Conservation (phyloP, 2,329 filamentous ascomycete species). For the Beauveria medogensis region DNA sequence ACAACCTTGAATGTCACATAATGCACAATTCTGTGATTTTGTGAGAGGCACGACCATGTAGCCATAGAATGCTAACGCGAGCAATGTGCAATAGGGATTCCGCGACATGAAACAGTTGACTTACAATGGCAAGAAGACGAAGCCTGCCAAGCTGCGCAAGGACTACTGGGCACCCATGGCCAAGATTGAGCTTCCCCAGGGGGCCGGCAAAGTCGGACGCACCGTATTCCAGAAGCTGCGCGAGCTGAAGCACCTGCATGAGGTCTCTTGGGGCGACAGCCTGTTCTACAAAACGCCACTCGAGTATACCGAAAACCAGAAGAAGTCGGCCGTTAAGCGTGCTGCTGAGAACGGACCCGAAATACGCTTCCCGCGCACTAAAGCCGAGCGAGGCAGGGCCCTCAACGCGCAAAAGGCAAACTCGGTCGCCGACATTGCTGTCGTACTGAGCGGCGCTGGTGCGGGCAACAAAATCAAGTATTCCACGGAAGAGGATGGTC, state of each 20-base stretch:
- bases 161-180: constrained; percentile 60
- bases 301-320: constrained; percentile 26
- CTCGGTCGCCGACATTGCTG: constrained; percentile 55
- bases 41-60: not conserved
- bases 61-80: not conserved
- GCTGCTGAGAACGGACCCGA: constrained; percentile 22
- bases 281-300: constrained; percentile 32
- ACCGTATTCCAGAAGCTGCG: constrained; percentile 56
- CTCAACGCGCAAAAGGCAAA: constrained; percentile 56
- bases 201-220: constrained; percentile 45
- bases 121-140: constrained; percentile 61
- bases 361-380: constrained; percentile 27
- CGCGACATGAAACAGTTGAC: constrained; percentile 49
- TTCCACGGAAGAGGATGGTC: constrained; percentile 11
- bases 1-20: not conserved
- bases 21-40: too few species aligned
- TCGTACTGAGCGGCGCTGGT: constrained; percentile 44
- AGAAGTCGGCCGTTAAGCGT: constrained; percentile 23
- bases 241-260: constrained; percentile 55
- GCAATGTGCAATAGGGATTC: constrained; percentile 23
- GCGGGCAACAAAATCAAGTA: constrained; percentile 40
- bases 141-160: constrained; percentile 54
- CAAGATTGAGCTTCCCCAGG: constrained; percentile 47
- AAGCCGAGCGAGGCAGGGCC: constrained; percentile 38
- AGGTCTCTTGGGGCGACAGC: constrained; percentile 49